phyloP scores from a whole-genome alignment of 2,329 filamentous ascomycete genomes.

The Pyricularia grisea region DNA sequence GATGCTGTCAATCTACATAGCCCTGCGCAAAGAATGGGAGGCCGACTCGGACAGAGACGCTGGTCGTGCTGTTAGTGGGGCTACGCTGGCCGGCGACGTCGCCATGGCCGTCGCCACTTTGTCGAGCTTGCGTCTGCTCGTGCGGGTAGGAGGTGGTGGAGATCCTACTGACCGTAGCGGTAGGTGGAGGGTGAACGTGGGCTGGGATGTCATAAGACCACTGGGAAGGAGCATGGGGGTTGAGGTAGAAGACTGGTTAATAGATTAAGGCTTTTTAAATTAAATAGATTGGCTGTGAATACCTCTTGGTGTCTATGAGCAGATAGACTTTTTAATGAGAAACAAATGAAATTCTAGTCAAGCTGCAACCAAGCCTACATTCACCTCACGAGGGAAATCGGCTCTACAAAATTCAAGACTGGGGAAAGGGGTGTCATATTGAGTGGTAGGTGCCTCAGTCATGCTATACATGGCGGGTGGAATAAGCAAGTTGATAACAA shows the following conservation, averaged over 20 bases:
- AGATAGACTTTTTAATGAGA: too few species aligned
- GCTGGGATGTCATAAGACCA: conserved; percentile 65
- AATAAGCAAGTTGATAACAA: too few species aligned
- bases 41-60: conserved; percentile 14
- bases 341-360: too few species aligned
- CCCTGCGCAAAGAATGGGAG: conserved; percentile 50
- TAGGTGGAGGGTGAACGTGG: conserved; percentile 70
- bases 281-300: too few species aligned
- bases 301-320: too few species aligned
- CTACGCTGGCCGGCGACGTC: conserved; percentile 42
- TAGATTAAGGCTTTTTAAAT: conserved; percentile 36
- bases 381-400: too few species aligned
- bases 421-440: too few species aligned
- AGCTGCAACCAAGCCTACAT: too few species aligned
- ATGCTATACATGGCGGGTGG: too few species aligned
- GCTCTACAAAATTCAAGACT: too few species aligned
- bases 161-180: conserved; percentile 61
- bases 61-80: conserved; percentile 12
- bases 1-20: conserved; percentile 67
- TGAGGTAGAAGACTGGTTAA: conserved; percentile 70
- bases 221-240: conserved; percentile 66
- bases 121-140: conserved; percentile 58
- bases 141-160: conserved; percentile 50
- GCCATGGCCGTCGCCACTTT: conserved; percentile 63
- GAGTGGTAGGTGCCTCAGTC: too few species aligned